Evolutionary conservation across 176 grass and related monocot genomes (phyloP).

Genomic region (Bonia amplexicaulis): DNA sequence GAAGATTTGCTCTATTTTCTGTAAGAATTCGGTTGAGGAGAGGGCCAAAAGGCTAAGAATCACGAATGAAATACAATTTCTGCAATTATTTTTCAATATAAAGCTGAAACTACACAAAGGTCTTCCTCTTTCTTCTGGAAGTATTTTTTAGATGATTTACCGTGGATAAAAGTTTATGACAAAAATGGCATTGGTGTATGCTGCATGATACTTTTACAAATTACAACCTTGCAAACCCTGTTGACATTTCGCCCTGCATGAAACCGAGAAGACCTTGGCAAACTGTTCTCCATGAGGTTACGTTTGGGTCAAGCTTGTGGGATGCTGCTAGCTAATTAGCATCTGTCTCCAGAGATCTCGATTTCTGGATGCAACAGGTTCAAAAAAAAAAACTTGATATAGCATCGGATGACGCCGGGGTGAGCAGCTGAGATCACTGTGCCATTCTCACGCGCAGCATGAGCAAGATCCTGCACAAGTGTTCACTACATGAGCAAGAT

Average conservation of each 20-base stretch:
- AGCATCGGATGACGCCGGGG: neutral
- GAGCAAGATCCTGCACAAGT: neutral
- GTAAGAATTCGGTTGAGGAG: too few species aligned
- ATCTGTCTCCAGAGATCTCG: neutral
- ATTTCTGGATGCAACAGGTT: neutral
- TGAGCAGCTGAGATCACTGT: neutral
- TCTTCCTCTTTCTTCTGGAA: too few species aligned
- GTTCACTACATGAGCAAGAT: too few species aligned
- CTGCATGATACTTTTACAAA: neutral
- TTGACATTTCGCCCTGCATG: neutral
- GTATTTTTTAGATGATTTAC: too few species aligned
- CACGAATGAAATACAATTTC: neutral
- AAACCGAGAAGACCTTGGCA: neutral
- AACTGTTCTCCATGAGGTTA: neutral
- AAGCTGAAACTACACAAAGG: too few species aligned
- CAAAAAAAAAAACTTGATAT: neutral
- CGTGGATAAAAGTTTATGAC: too few species aligned
- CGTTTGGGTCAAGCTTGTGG: neutral
- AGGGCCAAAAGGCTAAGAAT: neutral
- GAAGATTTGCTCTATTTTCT: neutral
- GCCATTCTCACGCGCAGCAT: constrained; percentile 17
- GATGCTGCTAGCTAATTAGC: neutral
- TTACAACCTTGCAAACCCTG: neutral
- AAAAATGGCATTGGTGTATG: neutral
- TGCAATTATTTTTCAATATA: too few species aligned